Conservation (phyloP, 805 yeast species). For the Hanseniaspora pseudoguilliermondii region DNA sequence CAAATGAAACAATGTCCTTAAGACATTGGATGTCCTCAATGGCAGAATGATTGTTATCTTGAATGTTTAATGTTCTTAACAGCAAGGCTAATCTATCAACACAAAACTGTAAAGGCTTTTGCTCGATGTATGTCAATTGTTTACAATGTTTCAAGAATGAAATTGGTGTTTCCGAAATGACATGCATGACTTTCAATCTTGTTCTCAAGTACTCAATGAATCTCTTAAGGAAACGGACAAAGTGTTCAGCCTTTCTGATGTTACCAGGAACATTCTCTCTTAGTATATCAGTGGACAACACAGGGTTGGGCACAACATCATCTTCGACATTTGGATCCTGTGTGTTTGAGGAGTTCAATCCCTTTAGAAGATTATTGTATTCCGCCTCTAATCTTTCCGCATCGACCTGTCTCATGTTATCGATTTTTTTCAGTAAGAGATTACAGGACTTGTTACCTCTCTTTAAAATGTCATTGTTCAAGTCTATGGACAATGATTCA, state of each 20-base stretch:
- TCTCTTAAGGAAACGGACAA: conserved; percentile 80
- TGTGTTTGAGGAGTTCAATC: conserved; percentile 4
- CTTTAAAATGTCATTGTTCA: conserved; percentile 80
- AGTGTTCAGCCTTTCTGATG: conserved; percentile 92
- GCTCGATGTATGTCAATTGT: conserved; percentile 82
- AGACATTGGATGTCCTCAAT: conserved; percentile 86
- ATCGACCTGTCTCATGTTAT: conserved; percentile 70
- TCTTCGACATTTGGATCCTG: conserved; percentile 33
- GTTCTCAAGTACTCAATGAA: conserved; percentile 90
- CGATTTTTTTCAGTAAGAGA: conserved; percentile 66
- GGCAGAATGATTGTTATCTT: conserved; percentile 30
- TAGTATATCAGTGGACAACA: conserved; percentile 68
- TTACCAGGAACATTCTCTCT: conserved; percentile 96
- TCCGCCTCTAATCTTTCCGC: conserved; percentile 76
- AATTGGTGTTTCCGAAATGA: conserved; percentile 92
- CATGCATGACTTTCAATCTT: conserved; percentile 94
- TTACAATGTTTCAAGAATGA: conserved; percentile 87
- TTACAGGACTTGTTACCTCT: conserved; percentile 80
- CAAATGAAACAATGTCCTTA: conserved; percentile 93
- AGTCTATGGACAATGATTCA: conserved; percentile 80
- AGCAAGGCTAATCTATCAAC: conserved; percentile 79
- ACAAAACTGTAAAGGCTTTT: conserved; percentile 83
- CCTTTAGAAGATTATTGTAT: conserved; percentile 73
- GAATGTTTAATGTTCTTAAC: conserved; percentile 77
- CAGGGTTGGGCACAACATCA: conserved; percentile 71